Conservation (phyloP, 352 stramenopile genomes). For the Phytophthora fragariae region DNA sequence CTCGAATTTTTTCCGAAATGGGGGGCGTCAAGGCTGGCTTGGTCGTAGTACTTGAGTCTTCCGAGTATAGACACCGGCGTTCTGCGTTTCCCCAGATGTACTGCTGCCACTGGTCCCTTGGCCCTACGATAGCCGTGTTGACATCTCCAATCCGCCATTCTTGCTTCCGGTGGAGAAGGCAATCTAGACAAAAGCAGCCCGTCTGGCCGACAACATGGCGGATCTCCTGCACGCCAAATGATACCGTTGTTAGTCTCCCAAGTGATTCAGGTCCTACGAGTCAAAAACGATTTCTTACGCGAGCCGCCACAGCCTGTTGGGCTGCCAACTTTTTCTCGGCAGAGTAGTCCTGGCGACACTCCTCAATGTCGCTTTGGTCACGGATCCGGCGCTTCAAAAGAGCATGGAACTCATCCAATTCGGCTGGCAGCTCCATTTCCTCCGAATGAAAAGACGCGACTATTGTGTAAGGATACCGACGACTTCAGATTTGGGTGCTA, state of each 20-base stretch:
- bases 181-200: conserved; percentile 81
- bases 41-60: conserved; percentile 5
- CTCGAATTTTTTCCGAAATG: conserved; percentile 58
- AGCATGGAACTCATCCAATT: conserved; percentile 58
- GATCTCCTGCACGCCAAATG: conserved; percentile 36
- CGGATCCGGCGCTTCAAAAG: conserved; percentile 64
- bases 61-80: conserved; percentile 49
- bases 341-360: conserved; percentile 28
- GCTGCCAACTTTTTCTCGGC: conserved; percentile 35
- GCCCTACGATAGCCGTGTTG: conserved; percentile 68
- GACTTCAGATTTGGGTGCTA: background rate
- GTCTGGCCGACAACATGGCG: conserved; percentile 70
- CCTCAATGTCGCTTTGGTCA: conserved; percentile 64
- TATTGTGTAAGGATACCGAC: conserved; percentile 12
- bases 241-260: background rate
- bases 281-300: conserved; percentile 1
- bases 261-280: background rate
- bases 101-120: conserved; percentile 71
- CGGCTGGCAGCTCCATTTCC: conserved; percentile 47
- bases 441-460: conserved; percentile 29
- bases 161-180: conserved; percentile 72
- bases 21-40: conserved; percentile 48
- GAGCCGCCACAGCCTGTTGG: conserved; percentile 26
- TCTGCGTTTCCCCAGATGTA: conserved; percentile 72
- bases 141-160: conserved; percentile 82